Evolutionary conservation across 768 basidiomycete genomes (phyloP), one percentile per base, ranked within the genome.

Genomic region (Leccinum boreale): DNA sequence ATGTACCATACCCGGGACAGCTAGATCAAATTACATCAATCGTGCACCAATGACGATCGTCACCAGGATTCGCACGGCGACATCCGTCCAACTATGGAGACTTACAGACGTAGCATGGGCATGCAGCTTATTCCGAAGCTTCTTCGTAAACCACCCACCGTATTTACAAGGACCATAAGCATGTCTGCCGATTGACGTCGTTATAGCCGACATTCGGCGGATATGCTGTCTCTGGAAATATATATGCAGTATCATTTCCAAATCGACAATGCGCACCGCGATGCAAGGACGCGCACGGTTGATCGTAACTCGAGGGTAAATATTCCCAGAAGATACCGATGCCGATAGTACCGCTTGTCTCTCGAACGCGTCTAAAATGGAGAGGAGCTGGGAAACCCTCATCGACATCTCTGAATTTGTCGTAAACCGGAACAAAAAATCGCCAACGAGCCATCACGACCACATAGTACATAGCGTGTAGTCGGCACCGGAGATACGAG

Each of bases 71-170:
- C 11, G 8, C 11, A 19, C 10, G 19, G n/a, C 11, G 42, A 19
- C 42, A 19, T 44, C 11, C 11, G 42, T 44, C 42, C 79, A 39
- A 93, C 79, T 71, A 92, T 92, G 64, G 79, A 78, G 21, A 80
- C 75, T 46, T 23, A 15, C n/a, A 7, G 14, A 7, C 21, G 93
- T 83, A 57, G 86, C 80, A 49, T 79, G 12, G 6, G 14, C 23
- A 46, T 24, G 7, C 23, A 24, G 15, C 23, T 24, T 23, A 15
- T 46, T 24, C 23, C 21, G 3, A 24, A 8, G 14, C 23, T 6
- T 9, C 23, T 46, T 24, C 45, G 15, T 24, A 14, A 24, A 24
- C 7, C 14, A 15, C 14, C 14, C 23, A 46, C 14, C 21, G 6
- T 24, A 14, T 7, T 23, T 23, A 24, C 45, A 8, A 24, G 45